Evolutionary conservation across 768 basidiomycete genomes (phyloP).

Genomic region (Albatrellus ellisii): DNA sequence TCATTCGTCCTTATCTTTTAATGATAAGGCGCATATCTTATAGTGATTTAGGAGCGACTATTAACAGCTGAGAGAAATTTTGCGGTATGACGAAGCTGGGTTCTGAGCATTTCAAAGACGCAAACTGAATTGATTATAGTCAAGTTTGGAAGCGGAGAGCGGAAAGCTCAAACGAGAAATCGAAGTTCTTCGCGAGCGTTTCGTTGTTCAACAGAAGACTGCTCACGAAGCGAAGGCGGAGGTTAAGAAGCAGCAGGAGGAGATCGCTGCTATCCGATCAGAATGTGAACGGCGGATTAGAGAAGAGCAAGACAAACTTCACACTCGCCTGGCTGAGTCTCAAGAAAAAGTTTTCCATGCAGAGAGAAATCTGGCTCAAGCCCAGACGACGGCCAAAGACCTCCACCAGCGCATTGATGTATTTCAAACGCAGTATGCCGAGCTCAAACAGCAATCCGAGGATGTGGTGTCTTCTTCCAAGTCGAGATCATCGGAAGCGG

Average conservation of each 20-base stretch:
- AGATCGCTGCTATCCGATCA: slow-evolving; percentile 1
- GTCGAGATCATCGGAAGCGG: slow-evolving; percentile 14
- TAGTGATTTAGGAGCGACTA: slow-evolving; percentile 24
- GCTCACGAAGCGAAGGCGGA: slow-evolving; percentile 11
- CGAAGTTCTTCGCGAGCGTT: slow-evolving; percentile 29
- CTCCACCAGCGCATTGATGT: too few relatives aligned
- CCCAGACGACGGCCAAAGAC: too few relatives aligned
- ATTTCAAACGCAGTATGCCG: too few relatives aligned
- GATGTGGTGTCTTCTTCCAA: slow-evolving; percentile 13
- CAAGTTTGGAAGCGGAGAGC: slow-evolving; percentile 20
- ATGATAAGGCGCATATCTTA: not conserved
- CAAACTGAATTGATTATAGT: slow-evolving; percentile 9
- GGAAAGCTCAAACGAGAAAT: slow-evolving; percentile 26
- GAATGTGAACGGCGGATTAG: slow-evolving; percentile 9
- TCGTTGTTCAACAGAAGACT: slow-evolving; percentile 18
- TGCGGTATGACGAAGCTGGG: slow-evolving; percentile 19
- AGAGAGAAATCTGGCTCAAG: slow-evolving; percentile 8
- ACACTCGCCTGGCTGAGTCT: slow-evolving; percentile 9
- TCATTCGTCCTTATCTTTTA: not conserved
- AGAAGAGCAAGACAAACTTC: slow-evolving; percentile 6
- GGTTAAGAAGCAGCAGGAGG: slow-evolving; percentile 9
- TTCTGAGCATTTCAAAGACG: slow-evolving; percentile 8
- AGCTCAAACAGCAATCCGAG: slow-evolving; percentile 13
- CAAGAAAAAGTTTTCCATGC: slow-evolving; percentile 10
- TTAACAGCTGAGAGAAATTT: slow-evolving; percentile 22